Conservation (phyloP, 2,329 filamentous ascomycete species). For the Aureobasidium sp. region DNA sequence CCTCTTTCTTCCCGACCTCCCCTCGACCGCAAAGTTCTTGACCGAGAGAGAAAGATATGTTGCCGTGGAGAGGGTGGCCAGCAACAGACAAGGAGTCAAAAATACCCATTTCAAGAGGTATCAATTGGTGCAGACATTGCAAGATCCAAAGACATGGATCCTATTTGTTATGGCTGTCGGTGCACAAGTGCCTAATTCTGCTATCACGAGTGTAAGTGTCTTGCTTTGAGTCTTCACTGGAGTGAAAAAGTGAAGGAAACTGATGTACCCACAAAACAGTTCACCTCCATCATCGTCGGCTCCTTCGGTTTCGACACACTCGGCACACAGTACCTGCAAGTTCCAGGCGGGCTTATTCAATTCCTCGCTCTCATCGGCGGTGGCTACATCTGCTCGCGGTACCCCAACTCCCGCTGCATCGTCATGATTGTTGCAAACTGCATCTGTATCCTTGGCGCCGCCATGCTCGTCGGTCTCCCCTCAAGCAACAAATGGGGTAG, state of each 20-base stretch:
- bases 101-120: constrained; percentile 36
- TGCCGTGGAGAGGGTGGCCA: constrained; percentile 46
- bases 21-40: constrained; percentile 39
- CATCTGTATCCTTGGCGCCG: constrained; percentile 49
- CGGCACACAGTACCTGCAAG: constrained; percentile 52
- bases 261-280: constrained; percentile 19
- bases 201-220: constrained; percentile 39
- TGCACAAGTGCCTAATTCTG: constrained; percentile 51
- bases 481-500: constrained; percentile 49
- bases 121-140: constrained; percentile 40
- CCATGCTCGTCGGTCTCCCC: constrained; percentile 47
- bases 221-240: background rate
- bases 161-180: constrained; percentile 48
- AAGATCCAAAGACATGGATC: constrained; percentile 55
- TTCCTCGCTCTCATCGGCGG: constrained; percentile 47
- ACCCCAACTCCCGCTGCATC: constrained; percentile 45
- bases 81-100: constrained; percentile 49
- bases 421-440: constrained; percentile 52
- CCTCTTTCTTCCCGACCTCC: constrained; percentile 40
- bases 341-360: constrained; percentile 53
- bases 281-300: constrained; percentile 43
- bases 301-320: constrained; percentile 44
- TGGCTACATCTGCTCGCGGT: constrained; percentile 47
- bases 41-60: constrained; percentile 37
- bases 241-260: background rate